Conservation (phyloP, 805 yeast species). For the Wickerhamia fluorescens region DNA sequence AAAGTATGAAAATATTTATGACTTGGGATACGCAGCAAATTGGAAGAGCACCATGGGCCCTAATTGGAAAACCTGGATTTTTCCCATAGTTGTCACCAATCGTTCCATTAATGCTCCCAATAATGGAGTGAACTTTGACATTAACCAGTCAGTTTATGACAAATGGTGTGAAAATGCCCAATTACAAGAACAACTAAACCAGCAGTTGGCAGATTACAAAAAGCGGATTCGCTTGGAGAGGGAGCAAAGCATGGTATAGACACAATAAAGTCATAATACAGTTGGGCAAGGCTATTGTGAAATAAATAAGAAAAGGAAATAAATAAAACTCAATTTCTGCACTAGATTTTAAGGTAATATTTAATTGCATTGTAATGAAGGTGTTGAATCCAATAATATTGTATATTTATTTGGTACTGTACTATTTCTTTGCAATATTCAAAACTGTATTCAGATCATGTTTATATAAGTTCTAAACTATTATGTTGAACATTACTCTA, state of each 20-base stretch:
- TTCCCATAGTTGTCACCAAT: conserved; percentile 42
- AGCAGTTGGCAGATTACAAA: conserved; percentile 23
- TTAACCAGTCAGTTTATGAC: conserved; percentile 36
- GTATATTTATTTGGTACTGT: no score
- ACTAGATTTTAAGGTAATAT: no score
- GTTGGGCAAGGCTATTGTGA: no score
- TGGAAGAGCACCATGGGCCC: conserved; percentile 73
- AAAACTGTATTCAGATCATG: no score
- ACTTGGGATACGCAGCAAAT: conserved; percentile 59
- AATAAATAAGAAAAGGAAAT: not conserved
- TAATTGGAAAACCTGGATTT: conserved; percentile 56
- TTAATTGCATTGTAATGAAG: no score
- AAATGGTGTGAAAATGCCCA: conserved; percentile 33
- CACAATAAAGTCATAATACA: no score
- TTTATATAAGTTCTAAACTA: no score
- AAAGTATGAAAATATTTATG: conserved; percentile 61
- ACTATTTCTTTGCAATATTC: no score
- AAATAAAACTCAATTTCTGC: not conserved
- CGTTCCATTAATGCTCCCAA: conserved; percentile 12
- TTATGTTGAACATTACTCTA: no score
- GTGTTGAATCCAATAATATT: no score
- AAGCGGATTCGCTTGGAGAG: not conserved
- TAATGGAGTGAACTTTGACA: conserved; percentile 48
- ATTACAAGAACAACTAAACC: conserved; percentile 40
- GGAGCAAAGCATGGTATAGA: no score